These are phyloP conservation scores for Lasiosphaeria ovina DNA, from an alignment of 495 filamentous ascomycete genomes.

Conservation along the genomic window DNA sequence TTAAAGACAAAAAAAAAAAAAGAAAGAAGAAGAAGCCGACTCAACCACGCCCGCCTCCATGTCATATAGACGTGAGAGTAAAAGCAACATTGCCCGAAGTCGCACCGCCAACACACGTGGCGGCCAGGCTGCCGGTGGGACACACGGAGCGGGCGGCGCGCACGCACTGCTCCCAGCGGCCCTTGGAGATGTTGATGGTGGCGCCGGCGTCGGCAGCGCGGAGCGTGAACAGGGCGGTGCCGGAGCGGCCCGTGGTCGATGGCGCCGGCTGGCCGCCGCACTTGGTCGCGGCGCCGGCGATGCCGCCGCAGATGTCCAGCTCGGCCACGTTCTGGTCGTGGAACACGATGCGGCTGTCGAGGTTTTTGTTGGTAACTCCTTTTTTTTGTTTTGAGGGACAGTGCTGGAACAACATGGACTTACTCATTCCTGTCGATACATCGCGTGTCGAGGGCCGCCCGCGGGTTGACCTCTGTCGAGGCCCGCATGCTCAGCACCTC, in stretches of 20 bases:
- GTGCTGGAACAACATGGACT: constrained; percentile 3
- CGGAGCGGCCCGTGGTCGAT: constrained; percentile 41
- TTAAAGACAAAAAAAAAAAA: too few species aligned
- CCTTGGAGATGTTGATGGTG: constrained; percentile 51
- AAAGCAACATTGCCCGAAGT: constrained; percentile 48
- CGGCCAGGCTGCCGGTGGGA: constrained; percentile 44
- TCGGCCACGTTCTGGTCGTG: constrained; percentile 55
- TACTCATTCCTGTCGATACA: constrained; percentile 40
- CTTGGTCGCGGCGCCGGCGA: constrained; percentile 43
- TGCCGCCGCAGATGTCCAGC: constrained; percentile 53
- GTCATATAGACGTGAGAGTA: constrained; percentile 33
- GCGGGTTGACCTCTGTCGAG: constrained; percentile 31
- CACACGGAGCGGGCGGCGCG: constrained; percentile 48
- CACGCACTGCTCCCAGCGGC: constrained; percentile 50
- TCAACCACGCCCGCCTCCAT: too few species aligned
- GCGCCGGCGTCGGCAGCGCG: constrained; percentile 33
- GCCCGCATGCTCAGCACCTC: constrained; percentile 37
- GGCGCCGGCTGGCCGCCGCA: constrained; percentile 38
- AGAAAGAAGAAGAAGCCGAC: too few species aligned
- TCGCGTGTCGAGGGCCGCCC: constrained; percentile 32
- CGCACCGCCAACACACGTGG: constrained; percentile 50
- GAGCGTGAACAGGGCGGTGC: constrained; percentile 49
- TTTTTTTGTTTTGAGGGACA: background rate
- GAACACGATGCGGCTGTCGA: constrained; percentile 46
- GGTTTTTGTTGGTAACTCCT: background rate